phyloP scores from a whole-genome alignment of 306 rosid species.

The Vicia villosa region DNA sequence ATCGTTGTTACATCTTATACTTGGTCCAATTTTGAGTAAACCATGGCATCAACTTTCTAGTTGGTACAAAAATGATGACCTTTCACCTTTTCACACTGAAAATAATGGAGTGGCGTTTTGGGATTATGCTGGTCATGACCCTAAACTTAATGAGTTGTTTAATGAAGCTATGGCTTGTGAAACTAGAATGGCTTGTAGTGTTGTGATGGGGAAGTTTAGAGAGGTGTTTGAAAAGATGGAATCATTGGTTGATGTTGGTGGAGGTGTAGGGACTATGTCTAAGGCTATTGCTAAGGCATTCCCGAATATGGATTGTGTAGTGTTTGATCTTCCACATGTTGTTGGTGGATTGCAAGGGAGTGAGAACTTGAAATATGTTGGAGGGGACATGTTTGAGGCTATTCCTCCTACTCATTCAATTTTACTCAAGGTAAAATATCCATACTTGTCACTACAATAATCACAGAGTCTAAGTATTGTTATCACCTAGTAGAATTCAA shows the following conservation, averaged over 20 bases:
- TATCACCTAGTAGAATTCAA: too few relatives aligned
- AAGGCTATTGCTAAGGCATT: constrained; percentile 47
- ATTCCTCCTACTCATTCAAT: constrained; percentile 49
- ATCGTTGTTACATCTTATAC: constrained; percentile 20
- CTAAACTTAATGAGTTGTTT: constrained; percentile 24
- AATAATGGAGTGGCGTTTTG: constrained; percentile 46
- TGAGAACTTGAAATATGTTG: constrained; percentile 42
- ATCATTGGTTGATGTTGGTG: constrained; percentile 60
- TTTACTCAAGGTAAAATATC: constrained; percentile 47
- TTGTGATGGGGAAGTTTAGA: constrained; percentile 45
- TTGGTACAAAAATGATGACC: constrained; percentile 51
- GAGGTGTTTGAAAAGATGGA: constrained; percentile 47
- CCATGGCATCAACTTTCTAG: constrained; percentile 43
- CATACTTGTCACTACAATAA: background rate
- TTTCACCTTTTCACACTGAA: constrained; percentile 39
- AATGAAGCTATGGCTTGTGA: constrained; percentile 62
- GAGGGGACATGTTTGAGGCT: constrained; percentile 56
- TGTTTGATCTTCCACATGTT: constrained; percentile 61
- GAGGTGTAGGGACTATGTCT: constrained; percentile 56
- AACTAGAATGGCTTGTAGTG: constrained; percentile 41
- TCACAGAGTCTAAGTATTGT: too few relatives aligned
- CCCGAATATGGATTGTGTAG: constrained; percentile 48
- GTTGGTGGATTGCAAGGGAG: constrained; percentile 44
- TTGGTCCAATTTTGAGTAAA: constrained; percentile 35
- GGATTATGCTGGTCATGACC: constrained; percentile 39